Percentiles rank a stretch among this genome's conserved stretches.
These are phyloP conservation scores for Eucalyptus sp. DNA, from an alignment of 345 rosid genomes.

Conservation along the genomic window DNA sequence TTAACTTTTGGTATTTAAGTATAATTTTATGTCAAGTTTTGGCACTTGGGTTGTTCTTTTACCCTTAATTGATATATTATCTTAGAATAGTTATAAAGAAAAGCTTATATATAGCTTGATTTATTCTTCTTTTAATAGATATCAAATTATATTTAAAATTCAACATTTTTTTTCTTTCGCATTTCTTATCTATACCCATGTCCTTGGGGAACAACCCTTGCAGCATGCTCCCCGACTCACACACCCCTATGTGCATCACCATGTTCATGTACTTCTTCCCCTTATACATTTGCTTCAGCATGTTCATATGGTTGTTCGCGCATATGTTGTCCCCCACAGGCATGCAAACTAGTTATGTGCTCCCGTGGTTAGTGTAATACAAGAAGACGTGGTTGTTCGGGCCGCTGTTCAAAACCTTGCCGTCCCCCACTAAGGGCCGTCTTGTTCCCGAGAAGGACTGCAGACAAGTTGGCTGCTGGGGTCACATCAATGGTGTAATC, in stretches of 20 bases:
- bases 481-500: slow-evolving; percentile 28
- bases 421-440: slow-evolving; percentile 41
- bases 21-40: too few species aligned
- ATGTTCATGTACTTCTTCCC: slow-evolving; percentile 25
- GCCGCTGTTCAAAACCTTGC: slow-evolving; percentile 37
- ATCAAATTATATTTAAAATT: too few species aligned
- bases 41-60: too few species aligned
- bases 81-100: too few species aligned
- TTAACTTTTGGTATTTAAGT: too few species aligned
- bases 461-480: slow-evolving; percentile 21
- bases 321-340: slow-evolving; percentile 4
- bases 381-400: slow-evolving; percentile 34
- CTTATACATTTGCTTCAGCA: slow-evolving; percentile 27
- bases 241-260: slow-evolving; percentile 55
- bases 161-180: too few species aligned
- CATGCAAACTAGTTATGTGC: slow-evolving; percentile 26
- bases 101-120: too few species aligned
- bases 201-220: slow-evolving; percentile 22
- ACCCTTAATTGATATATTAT: too few species aligned
- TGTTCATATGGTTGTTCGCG: slow-evolving; percentile 23
- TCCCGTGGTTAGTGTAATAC: slow-evolving; percentile 45
- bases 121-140: too few species aligned
- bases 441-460: slow-evolving; percentile 33
- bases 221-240: slow-evolving; percentile 54
- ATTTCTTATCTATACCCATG: too few species aligned